A percentile compares a stretch with the other conserved stretches of the same genome.
Evolutionary conservation across 148 eudicot species (phyloP).

Genomic region (Polygonum aviculare): DNA sequence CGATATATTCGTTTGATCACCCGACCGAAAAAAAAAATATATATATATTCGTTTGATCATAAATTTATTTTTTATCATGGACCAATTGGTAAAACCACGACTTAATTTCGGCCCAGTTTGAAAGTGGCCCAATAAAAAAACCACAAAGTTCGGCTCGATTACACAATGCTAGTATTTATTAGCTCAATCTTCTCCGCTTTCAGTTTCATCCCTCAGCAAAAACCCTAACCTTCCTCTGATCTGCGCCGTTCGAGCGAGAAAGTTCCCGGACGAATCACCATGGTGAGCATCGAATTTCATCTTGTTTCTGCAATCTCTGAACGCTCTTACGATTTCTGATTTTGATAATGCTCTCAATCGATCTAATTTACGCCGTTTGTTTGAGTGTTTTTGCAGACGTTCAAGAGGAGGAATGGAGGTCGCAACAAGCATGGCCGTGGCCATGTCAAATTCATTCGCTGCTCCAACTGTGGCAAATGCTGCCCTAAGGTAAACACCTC

Average conservation of each 20-base stretch:
- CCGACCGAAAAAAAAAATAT: no score
- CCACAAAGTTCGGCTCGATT: neutral
- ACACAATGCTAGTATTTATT: neutral
- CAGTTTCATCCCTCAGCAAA: neutral
- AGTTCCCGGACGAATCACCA: neutral
- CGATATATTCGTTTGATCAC: no score
- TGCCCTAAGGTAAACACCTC: conserved; percentile 13
- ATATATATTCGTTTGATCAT: no score
- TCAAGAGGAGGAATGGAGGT: conserved; percentile 37
- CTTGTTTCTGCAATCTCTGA: neutral
- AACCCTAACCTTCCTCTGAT: neutral
- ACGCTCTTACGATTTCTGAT: neutral
- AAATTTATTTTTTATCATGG: neutral
- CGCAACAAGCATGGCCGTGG: conserved; percentile 38
- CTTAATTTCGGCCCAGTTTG: neutral
- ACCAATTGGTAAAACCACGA: neutral
- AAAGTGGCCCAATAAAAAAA: neutral
- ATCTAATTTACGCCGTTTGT: no score
- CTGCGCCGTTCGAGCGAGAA: conserved; percentile 1
- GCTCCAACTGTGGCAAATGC: conserved; percentile 30
- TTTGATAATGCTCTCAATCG: neutral
- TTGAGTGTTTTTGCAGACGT: conserved; percentile 15
- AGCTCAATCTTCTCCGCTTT: neutral
- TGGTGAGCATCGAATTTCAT: neutral
- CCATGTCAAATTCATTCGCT: conserved; percentile 27